phyloP scores from a whole-genome alignment of 306 rosid species.

The Cucurbita pepo region DNA sequence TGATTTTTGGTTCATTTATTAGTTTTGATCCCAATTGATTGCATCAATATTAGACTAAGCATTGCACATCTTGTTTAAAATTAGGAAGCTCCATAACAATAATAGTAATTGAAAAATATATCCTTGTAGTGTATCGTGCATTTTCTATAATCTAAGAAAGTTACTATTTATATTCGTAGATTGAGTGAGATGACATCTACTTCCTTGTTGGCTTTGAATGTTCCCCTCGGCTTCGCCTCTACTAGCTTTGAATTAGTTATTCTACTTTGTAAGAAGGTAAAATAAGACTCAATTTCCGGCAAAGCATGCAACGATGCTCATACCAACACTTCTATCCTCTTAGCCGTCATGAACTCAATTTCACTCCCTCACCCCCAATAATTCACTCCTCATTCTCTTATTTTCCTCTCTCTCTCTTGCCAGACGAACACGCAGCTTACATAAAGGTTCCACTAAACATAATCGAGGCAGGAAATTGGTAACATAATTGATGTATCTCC shows the following conservation, averaged over 20 bases:
- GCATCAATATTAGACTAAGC: neutral
- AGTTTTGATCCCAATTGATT: slow-evolving; percentile 1
- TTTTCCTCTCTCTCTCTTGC: neutral
- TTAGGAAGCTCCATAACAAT: neutral
- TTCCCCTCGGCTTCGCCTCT: neutral
- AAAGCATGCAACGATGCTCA: neutral
- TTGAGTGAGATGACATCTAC: neutral
- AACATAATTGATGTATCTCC: neutral
- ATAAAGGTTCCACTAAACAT: too few relatives aligned
- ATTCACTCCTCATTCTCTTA: neutral
- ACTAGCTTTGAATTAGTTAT: neutral
- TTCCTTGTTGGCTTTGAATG: neutral
- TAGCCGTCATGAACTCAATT: neutral
- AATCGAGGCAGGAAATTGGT: neutral
- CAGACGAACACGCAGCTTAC: neutral
- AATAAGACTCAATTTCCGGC: neutral
- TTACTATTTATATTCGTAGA: neutral
- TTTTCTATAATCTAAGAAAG: neutral
- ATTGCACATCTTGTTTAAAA: neutral
- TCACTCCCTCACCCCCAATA: neutral
- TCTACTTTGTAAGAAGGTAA: neutral
- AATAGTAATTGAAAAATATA: neutral
- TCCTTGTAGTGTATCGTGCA: neutral
- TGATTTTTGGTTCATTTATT: neutral
- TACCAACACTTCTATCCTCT: neutral